Conservation (phyloP, 306 rosid species). For the Glycine tomentella region DNA sequence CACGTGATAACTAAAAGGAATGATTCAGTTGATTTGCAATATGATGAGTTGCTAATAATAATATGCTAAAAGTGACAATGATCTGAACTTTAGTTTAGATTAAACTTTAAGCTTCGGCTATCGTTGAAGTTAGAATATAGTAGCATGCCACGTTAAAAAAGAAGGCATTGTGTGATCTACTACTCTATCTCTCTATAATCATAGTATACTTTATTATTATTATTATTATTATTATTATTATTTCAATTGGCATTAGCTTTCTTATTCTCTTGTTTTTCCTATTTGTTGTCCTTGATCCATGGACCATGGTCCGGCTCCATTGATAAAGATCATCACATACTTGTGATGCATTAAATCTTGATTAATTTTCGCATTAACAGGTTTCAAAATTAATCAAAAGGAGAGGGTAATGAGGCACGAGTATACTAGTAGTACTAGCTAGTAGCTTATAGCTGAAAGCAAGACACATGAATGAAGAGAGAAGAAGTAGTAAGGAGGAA, state of each 20-base stretch:
- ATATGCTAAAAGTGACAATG: constrained; percentile 30
- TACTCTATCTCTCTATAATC: neutral
- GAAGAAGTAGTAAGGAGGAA: no score
- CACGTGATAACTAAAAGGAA: constrained; percentile 2
- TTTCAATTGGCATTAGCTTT: constrained; percentile 12
- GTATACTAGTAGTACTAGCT: neutral
- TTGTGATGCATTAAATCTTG: neutral
- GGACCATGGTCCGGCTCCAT: neutral
- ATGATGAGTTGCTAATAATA: constrained; percentile 41
- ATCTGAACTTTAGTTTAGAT: constrained; percentile 29
- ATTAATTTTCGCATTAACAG: neutral
- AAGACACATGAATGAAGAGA: neutral
- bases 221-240: constrained; percentile 13
- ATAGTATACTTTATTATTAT: neutral
- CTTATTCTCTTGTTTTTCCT: neutral
- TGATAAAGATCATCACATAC: no score
- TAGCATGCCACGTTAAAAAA: constrained; percentile 49
- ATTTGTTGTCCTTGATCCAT: constrained; percentile 24
- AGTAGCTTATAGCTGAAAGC: constrained; percentile 43
- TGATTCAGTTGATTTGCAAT: constrained; percentile 23
- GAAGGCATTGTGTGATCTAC: constrained; percentile 33
- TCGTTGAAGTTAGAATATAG: constrained; percentile 1
- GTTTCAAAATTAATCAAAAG: constrained; percentile 25
- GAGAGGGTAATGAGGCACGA: constrained; percentile 16
- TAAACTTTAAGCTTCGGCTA: constrained; percentile 42